These are phyloP conservation scores for Aspergillus saccharolyticus DNA, from an alignment of 495 filamentous ascomycete species.

Conservation along the genomic window DNA sequence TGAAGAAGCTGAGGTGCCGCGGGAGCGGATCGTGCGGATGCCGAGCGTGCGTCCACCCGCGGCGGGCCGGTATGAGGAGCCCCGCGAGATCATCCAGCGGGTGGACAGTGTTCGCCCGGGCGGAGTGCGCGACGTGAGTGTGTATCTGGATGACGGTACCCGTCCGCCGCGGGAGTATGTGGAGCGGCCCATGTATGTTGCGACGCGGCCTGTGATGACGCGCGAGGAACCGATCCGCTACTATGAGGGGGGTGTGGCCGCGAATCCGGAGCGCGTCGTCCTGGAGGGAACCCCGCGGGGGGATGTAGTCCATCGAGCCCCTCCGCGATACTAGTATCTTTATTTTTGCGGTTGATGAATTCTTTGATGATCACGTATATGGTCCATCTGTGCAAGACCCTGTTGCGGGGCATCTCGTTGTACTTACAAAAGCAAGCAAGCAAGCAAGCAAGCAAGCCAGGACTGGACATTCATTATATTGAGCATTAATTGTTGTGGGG, in stretches of 20 bases:
- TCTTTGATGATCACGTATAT: not conserved
- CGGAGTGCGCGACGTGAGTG: constrained; percentile 32
- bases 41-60: constrained; percentile 57
- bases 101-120: constrained; percentile 49
- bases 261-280: constrained; percentile 27
- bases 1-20: constrained; percentile 42
- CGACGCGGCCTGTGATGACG: constrained; percentile 20
- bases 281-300: constrained; percentile 21
- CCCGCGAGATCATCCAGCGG: constrained; percentile 41
- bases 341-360: not conserved
- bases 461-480: not conserved
- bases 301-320: constrained; percentile 28
- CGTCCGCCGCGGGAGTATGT: constrained; percentile 37
- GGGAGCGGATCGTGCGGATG: constrained; percentile 52
- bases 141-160: constrained; percentile 37
- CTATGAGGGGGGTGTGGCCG: constrained; percentile 25
- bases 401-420: not conserved
- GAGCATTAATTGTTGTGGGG: not conserved
- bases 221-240: constrained; percentile 30
- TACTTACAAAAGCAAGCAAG: not conserved
- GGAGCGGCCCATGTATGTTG: constrained; percentile 38
- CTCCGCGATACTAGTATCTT: constrained; percentile 24
- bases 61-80: constrained; percentile 50
- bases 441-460: not conserved
- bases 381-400: not conserved